These are phyloP conservation scores for Amaranthus tricolor DNA, from an alignment of 179 eudicot species.

Conservation along the genomic window DNA sequence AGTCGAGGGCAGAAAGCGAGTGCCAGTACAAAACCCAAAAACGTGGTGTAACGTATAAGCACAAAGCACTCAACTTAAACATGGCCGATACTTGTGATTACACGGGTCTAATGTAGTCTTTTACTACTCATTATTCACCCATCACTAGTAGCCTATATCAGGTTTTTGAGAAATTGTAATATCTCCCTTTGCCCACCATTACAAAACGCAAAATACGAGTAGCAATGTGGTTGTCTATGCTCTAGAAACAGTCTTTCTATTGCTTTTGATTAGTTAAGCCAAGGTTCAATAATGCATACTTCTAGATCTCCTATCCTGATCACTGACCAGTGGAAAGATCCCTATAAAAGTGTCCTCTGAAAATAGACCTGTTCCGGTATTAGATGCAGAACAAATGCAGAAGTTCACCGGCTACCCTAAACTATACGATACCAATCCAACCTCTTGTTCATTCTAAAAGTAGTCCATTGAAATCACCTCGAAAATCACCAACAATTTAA, in stretches of 20 bases:
- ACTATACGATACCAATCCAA: neutral
- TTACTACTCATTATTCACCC: too few species aligned
- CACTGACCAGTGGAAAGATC: neutral
- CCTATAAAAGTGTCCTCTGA: too few species aligned
- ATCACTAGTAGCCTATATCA: neutral
- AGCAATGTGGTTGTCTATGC: too few species aligned
- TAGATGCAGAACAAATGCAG: constrained; percentile 7
- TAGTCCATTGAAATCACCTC: neutral
- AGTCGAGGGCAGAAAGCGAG: neutral
- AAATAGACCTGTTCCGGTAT: neutral
- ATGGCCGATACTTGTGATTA: neutral
- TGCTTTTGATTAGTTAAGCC: neutral
- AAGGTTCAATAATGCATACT: constrained; percentile 2
- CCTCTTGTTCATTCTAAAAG: neutral
- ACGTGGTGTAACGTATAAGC: neutral
- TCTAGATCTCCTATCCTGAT: neutral
- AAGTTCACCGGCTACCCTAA: constrained; percentile 2
- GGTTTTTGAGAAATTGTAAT: too few species aligned
- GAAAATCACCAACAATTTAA: too few species aligned
- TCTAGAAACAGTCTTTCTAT: neutral
- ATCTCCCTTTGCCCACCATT: too few species aligned
- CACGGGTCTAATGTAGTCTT: neutral
- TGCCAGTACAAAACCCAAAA: neutral
- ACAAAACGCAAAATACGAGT: neutral
- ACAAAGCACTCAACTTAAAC: neutral